Percentiles rank a stretch among this genome's conserved stretches.
These are phyloP conservation scores for Zasmidium angulare DNA, from an alignment of 2,329 filamentous ascomycete species.

Conservation along the genomic window DNA sequence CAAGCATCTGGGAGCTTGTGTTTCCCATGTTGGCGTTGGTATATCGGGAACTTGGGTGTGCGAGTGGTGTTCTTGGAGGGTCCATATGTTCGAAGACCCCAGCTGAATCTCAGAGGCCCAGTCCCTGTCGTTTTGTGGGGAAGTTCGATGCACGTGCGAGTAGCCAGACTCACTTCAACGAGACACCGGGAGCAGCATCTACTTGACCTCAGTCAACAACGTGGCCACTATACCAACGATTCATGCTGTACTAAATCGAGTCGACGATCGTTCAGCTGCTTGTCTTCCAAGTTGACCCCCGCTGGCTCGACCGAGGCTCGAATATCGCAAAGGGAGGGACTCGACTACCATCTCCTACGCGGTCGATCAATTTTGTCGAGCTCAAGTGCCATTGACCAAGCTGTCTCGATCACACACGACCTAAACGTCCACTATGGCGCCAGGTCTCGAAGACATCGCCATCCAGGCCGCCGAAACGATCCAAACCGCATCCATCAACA, in stretches of 20 bases:
- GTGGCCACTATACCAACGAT: no score
- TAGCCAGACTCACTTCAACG: neutral
- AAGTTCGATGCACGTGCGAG: neutral
- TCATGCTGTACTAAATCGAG: neutral
- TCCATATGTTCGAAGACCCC: neutral
- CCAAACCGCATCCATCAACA: slow-evolving; percentile 77
- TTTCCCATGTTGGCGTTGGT: slow-evolving; percentile 47
- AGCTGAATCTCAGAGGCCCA: neutral
- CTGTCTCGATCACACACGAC: no score
- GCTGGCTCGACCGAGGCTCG: neutral
- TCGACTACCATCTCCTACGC: neutral
- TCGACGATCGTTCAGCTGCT: no score
- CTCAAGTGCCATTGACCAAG: neutral
- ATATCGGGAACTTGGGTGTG: slow-evolving; percentile 7
- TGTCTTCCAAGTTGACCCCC: neutral
- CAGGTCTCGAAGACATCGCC: slow-evolving; percentile 30
- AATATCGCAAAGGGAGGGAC: neutral
- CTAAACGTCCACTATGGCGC: neutral
- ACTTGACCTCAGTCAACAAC: no score
- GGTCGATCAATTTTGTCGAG: no score
- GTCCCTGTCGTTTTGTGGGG: neutral
- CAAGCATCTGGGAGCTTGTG: slow-evolving; percentile 69
- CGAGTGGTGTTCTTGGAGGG: neutral
- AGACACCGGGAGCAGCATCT: no score
- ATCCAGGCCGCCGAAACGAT: slow-evolving; percentile 71